phyloP scores from a whole-genome alignment of 1,284 basidiomycete genomes.

The Pseudozyma sp. region DNA sequence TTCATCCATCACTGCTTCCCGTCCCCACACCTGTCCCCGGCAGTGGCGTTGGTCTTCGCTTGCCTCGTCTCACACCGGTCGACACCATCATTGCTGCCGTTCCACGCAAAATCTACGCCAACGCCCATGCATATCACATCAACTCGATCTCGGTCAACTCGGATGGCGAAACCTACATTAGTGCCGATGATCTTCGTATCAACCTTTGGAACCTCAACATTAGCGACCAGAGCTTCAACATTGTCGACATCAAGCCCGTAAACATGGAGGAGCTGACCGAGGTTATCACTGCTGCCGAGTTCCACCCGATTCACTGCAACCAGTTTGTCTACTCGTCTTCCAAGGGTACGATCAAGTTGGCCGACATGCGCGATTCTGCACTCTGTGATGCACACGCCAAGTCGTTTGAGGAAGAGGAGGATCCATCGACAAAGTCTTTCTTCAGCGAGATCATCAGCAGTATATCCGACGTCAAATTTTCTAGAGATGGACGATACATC shows the following conservation, averaged over 20 bases:
- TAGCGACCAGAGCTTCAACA: slow-evolving; percentile 99
- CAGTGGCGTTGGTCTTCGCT: slow-evolving; percentile 58
- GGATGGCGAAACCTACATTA: slow-evolving; percentile 99
- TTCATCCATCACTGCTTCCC: slow-evolving; percentile 57
- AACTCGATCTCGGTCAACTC: slow-evolving; percentile 99
- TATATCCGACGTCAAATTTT: slow-evolving; percentile 99
- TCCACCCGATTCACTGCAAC: slow-evolving; percentile 97
- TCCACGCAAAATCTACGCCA: slow-evolving; percentile 97
- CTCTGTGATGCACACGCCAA: slow-evolving; percentile 96
- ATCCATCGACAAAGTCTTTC: slow-evolving; percentile 96
- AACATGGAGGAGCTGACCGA: slow-evolving; percentile 99
- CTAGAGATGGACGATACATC: slow-evolving; percentile 95
- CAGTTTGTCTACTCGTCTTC: slow-evolving; percentile 99
- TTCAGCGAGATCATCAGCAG: slow-evolving; percentile 99
- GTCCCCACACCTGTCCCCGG: slow-evolving; percentile 48
- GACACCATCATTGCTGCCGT: slow-evolving; percentile 99
- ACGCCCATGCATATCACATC: slow-evolving; percentile 99
- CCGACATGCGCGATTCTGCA: slow-evolving; percentile 99
- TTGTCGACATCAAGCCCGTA: slow-evolving; percentile 99
- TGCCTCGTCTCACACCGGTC: slow-evolving; percentile 80
- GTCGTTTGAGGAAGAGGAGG: slow-evolving; percentile 85
- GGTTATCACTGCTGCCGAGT: slow-evolving; percentile 99
- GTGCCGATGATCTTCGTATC: slow-evolving; percentile 94
- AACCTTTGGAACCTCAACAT: slow-evolving; percentile 99
- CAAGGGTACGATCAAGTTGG: slow-evolving; percentile 99